These are phyloP conservation scores for Neurospora sublineolata DNA, from an alignment of 495 filamentous ascomycete genomes.

Conservation along the genomic window DNA sequence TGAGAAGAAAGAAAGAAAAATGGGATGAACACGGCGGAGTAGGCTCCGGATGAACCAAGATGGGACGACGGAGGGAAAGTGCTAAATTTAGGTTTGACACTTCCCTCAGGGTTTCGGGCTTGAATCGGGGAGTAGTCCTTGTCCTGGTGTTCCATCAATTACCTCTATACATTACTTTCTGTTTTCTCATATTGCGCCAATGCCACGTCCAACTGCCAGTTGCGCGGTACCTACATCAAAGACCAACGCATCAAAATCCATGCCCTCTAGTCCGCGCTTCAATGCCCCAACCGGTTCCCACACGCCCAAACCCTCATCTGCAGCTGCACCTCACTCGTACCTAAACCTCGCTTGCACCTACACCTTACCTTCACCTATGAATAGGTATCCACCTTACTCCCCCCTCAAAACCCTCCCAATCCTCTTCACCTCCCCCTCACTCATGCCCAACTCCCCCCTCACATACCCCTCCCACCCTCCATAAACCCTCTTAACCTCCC, in stretches of 20 bases:
- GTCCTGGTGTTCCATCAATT: background rate
- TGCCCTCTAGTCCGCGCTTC: background rate
- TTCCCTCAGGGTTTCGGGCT: background rate
- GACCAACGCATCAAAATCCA: background rate
- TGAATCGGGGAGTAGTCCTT: background rate
- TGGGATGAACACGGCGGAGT: background rate
- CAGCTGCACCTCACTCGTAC: background rate
- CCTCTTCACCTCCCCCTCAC: conserved; percentile 25
- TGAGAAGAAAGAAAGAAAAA: background rate
- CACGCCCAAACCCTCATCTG: background rate
- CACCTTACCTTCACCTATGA: background rate
- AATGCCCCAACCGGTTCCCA: background rate
- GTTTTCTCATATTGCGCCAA: background rate
- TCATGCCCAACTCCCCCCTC: conserved; percentile 27
- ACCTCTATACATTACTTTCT: background rate
- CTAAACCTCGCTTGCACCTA: background rate
- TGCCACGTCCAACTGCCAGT: background rate
- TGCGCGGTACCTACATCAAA: background rate
- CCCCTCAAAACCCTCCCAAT: conserved; percentile 28
- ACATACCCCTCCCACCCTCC: conserved; percentile 36
- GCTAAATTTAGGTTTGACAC: background rate
- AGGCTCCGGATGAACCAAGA: background rate
- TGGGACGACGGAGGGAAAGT: background rate
- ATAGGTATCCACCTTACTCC: background rate
- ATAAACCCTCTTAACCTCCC: conserved; percentile 23